phyloP scores from a whole-genome alignment of 768 basidiomycete species.

The Lentinus brumalis region DNA sequence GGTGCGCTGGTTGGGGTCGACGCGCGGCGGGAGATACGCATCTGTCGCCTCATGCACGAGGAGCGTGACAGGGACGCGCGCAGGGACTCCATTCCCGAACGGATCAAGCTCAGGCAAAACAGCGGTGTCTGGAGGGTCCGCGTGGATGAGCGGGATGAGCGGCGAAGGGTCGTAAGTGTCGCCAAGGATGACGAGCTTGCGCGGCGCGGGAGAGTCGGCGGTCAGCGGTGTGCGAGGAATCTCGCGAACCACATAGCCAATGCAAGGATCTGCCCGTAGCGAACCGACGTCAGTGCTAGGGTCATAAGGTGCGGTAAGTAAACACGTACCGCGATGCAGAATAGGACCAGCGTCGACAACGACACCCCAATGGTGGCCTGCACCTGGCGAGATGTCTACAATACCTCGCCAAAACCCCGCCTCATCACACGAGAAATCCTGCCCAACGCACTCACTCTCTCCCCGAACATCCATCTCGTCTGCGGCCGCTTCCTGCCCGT shows the following conservation, averaged over 20 bases:
- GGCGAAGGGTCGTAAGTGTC: constrained; percentile 70
- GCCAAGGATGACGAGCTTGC: constrained; percentile 76
- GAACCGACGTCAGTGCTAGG: not conserved
- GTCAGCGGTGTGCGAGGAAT: constrained; percentile 26
- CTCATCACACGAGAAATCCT: constrained; percentile 52
- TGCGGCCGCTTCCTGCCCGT: not conserved
- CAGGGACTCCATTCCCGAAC: constrained; percentile 30
- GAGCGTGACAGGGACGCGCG: constrained; percentile 43
- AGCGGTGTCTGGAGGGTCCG: constrained; percentile 11
- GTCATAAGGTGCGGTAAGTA: not conserved
- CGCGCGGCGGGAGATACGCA: constrained; percentile 58
- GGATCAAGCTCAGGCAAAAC: constrained; percentile 32
- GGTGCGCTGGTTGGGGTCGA: constrained; percentile 52
- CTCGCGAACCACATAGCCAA: constrained; percentile 79
- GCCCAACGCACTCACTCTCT: constrained; percentile 63
- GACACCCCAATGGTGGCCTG: constrained; percentile 30
- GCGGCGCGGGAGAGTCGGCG: constrained; percentile 30
- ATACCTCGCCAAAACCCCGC: constrained; percentile 73
- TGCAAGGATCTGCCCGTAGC: constrained; percentile 59
- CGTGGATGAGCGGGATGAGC: constrained; percentile 51
- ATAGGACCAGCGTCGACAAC: constrained; percentile 78
- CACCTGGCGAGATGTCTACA: constrained; percentile 37
- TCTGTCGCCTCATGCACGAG: constrained; percentile 89
- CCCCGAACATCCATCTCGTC: constrained; percentile 47
- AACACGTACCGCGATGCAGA: constrained; percentile 63